phyloP scores from a whole-genome alignment of 2,329 filamentous ascomycete genomes.

The Cordyceps javanica region DNA sequence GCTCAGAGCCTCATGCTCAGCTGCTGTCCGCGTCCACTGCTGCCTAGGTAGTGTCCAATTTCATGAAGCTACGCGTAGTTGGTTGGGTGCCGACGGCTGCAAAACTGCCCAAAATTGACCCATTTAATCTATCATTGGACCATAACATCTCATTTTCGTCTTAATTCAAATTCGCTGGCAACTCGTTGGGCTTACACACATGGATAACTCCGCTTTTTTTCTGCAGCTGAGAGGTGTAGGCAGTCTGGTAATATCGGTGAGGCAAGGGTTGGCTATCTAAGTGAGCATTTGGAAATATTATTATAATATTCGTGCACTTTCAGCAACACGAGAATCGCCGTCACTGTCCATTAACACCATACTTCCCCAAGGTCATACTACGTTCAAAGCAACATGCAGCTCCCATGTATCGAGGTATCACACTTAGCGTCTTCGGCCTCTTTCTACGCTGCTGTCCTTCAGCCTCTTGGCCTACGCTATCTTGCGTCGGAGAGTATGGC shows the following conservation, averaged over 20 bases:
- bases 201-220: conserved; percentile 9
- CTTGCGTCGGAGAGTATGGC: conserved; percentile 15
- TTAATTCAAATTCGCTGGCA: neutral
- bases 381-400: conserved; percentile 27
- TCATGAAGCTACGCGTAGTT: neutral
- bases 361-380: neutral
- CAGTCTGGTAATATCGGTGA: neutral
- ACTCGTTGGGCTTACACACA: conserved; percentile 9
- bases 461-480: conserved; percentile 71
- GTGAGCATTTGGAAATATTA: neutral
- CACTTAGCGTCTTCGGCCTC: conserved; percentile 74
- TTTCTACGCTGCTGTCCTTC: conserved; percentile 74
- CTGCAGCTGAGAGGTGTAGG: neutral
- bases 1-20: neutral
- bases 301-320: neutral
- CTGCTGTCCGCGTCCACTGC: neutral
- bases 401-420: conserved; percentile 58
- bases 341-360: neutral
- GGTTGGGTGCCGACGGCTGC: conserved; percentile 6
- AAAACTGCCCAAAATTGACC: conserved; percentile 9
- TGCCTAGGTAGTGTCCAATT: neutral
- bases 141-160: neutral
- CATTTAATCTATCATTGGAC: conserved; percentile 10
- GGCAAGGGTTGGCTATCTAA: neutral
- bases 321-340: neutral